Evolutionary conservation across 164 flowering plant genomes (phyloP), one percentile per base, ranked within the genome.

Genomic region (Stephania japonica): DNA sequence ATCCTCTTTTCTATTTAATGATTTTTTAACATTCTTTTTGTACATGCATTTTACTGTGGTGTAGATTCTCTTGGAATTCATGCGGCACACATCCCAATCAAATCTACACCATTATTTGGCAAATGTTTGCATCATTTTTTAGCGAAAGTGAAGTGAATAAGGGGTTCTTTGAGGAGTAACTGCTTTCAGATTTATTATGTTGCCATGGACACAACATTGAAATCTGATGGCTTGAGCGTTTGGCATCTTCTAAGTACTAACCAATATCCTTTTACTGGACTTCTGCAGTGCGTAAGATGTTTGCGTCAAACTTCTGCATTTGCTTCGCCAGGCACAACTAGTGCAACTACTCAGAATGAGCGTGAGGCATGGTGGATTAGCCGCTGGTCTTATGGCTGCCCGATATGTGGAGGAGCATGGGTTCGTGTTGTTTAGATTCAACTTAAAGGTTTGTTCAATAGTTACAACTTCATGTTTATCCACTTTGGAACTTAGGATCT

Each of bases 341-440:
- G 50, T 78, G 72, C 84, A 41, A 43, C 87, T 21, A 83, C 79
- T 70, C 93, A 87, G 78, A 89, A 84, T 76, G 97, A 90, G 10
- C 82, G 87, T 24, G 98, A 91, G 78, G 78, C 79, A 26, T 96
- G 93, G 91, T 96, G 99, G 99, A 91, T 93, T 67, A 91, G 97
- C 83, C 89, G 98, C 6, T 96, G 98, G 99, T 89, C 86, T 68
- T 85, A 84, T 79, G 90, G 97, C 24, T 96, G 99, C 77, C 99
- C 99, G 32, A 93, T 91, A 91, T 96, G 99, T 70, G 97, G 99
- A 42, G 99, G 98, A 73, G 84, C 97, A 12, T 96, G 99, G 99
- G 95, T 93, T 80, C 90, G 94, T 67, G 97, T 96, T 69, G 91
- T 88, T 53, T 94, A 90, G 83, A 75, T 27, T 6, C 72, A 32